Conservation (phyloP, 2,329 filamentous ascomycete species). For the Pestalotiopsis sp. region DNA sequence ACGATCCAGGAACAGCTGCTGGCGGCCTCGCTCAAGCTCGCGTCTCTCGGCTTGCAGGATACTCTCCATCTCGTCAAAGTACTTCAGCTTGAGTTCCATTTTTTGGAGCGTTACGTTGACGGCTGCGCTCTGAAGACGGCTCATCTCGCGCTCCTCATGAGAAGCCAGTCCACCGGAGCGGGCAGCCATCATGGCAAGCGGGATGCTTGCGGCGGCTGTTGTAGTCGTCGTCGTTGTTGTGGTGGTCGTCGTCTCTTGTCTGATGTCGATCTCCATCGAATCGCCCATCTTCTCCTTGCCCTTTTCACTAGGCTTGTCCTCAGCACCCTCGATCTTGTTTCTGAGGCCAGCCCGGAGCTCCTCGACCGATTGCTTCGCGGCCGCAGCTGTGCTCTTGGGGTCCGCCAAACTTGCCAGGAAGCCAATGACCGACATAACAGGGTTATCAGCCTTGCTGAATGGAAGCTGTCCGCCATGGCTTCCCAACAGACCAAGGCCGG, state of each 20-base stretch:
- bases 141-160: constrained; percentile 96
- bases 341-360: constrained; percentile 81
- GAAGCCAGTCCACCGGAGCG: constrained; percentile 87
- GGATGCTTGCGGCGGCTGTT: constrained; percentile 68
- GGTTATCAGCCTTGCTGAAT: constrained; percentile 91
- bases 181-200: constrained; percentile 82
- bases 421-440: constrained; percentile 92
- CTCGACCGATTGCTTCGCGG: constrained; percentile 83
- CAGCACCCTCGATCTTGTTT: constrained; percentile 68
- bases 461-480: constrained; percentile 78
- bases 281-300: constrained; percentile 57
- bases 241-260: constrained; percentile 53
- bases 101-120: constrained; percentile 96
- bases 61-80: constrained; percentile 95
- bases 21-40: constrained; percentile 86
- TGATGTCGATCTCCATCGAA: constrained; percentile 65
- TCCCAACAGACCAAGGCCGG: constrained; percentile 66
- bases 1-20: constrained; percentile 91
- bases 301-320: constrained; percentile 53
- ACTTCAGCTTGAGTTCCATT: constrained; percentile 90
- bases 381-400: constrained; percentile 84
- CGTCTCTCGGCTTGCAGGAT: constrained; percentile 88
- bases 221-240: constrained; percentile 47
- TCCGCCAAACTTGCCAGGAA: constrained; percentile 92
- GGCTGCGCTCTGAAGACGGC: constrained; percentile 84